Conservation (phyloP, 139 green algal genomes). For the Pseudopediastrum boryanum region DNA sequence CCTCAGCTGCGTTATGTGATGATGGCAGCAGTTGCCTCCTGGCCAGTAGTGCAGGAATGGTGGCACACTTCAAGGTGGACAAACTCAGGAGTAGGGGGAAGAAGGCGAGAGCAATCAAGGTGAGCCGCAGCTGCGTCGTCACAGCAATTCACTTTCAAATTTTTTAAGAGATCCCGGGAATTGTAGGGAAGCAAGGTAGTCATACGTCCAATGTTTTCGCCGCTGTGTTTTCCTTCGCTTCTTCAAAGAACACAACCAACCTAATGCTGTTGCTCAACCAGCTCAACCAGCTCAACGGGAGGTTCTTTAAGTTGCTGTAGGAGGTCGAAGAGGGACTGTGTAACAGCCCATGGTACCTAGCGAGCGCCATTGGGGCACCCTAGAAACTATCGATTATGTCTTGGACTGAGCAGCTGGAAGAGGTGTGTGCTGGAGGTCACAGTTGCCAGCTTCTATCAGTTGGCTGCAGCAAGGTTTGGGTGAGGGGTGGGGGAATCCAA, state of each 20-base stretch:
- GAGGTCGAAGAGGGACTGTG: no score
- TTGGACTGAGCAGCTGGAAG: no score
- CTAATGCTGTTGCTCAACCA: not conserved
- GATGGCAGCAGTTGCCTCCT: conserved; percentile 57
- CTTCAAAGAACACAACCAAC: not conserved
- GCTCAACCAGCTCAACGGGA: no score
- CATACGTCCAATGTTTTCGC: not conserved
- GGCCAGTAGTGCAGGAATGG: conserved; percentile 49
- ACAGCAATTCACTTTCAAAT: not conserved
- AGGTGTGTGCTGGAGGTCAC: not conserved
- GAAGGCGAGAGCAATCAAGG: conserved; percentile 25
- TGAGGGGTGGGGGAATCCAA: not conserved
- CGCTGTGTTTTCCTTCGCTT: not conserved
- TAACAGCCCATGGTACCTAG: no score
- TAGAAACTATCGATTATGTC: no score
- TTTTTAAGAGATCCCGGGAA: not conserved
- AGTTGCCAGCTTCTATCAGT: not conserved
- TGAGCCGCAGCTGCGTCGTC: conserved; percentile 5
- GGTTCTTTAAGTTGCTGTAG: no score
- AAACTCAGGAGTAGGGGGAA: conserved; percentile 7
- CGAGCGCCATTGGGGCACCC: no score
- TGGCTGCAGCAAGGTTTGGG: not conserved
- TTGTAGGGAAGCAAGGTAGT: conserved; percentile 17
- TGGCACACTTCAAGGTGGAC: conserved; percentile 45
- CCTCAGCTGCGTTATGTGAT: conserved; percentile 47